Base-by-base conservation (phyloP, 2,329 filamentous ascomycete species). In the Neophaeococcomyces mojaviensis region DNA sequence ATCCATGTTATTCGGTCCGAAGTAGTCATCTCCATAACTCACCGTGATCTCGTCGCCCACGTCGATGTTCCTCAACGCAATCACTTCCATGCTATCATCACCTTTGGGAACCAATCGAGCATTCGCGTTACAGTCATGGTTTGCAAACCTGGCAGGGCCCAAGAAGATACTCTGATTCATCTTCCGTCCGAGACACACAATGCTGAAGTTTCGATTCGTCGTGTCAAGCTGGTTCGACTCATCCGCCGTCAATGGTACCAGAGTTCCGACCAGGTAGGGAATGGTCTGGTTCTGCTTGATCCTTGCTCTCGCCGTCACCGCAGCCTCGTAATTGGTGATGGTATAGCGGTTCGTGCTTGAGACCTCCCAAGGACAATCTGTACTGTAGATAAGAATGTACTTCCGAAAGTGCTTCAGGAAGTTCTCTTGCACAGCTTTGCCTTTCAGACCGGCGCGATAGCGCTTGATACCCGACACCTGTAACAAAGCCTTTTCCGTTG, bases 41-140 rank as follows among this genome's bases (percentile, higher is more conserved):
- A 98, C 92, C 0, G 92, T 98, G 49, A 98, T 94, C 64, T 98
- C 92, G 50, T 98, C 89, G 3, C 89, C 92, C 1, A 84, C 72
- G 9, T 84, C 78, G 50, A 98, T 97, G 48, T 89, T 77, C 54
- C 82, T 80, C 28, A 81, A 79, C 2, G 92, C 88, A 40, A 94
- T 79, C 47, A 98, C 89, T 60, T 94, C 86, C 70, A 98, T 96
- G 30, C 88, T 88, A 48, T 89, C 82, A 47, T 83, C 79, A 37
- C 88, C 87, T 30, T 81, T 84, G 30, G 88, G 96, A 56, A 86
- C 83, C 36, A 98, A 76, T 60, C 82, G 79, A 7, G 89, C 89
- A 68, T 97, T 98, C 26, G 92, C 88, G 55, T 85, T 78, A 68
- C 92, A 98, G 64, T 98, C 92, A 66, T 98, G 92, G 61, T 98